Conservation (phyloP, 176 grass and related monocot genomes). For the Saccharum officinarum region DNA sequence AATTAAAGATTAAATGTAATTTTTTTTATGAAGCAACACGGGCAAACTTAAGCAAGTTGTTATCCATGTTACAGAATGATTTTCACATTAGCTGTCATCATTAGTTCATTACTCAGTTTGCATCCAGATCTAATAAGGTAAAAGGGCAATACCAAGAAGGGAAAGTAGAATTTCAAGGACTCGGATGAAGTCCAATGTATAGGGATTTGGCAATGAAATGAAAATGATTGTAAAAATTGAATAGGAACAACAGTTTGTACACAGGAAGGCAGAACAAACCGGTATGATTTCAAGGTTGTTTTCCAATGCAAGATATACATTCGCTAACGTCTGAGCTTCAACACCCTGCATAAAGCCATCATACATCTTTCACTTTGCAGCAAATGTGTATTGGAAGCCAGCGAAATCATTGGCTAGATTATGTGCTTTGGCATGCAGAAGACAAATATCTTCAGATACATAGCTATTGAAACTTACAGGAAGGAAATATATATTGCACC, state of each 20-base stretch:
- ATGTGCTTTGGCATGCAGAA: conserved; percentile 7
- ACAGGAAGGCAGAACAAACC: conserved; percentile 44
- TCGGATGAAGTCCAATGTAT: not conserved
- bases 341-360: conserved; percentile 80
- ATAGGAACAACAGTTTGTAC: not conserved
- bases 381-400: conserved; percentile 19
- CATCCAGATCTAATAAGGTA: conserved; percentile 12
- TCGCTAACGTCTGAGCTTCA: conserved; percentile 95
- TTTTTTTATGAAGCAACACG: not conserved
- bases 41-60: conserved; percentile 22
- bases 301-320: conserved; percentile 96
- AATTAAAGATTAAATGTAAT: conserved; percentile 4
- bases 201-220: conserved; percentile 2
- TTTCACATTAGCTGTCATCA: conserved; percentile 22
- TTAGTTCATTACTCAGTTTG: conserved; percentile 27
- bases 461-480: conserved; percentile 59
- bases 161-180: conserved; percentile 20
- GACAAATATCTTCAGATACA: conserved; percentile 26
- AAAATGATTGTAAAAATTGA: not conserved
- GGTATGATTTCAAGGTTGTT: conserved; percentile 95
- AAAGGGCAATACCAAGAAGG: conserved; percentile 14
- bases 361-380: conserved; percentile 12
- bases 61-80: conserved; percentile 11
- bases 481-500: conserved; percentile 78
- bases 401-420: conserved; percentile 31